Percentiles rank a stretch among this genome's conserved stretches.
Evolutionary conservation across 2,329 filamentous ascomycete genomes (phyloP).

Genomic region (Hansfordia pulvinata): DNA sequence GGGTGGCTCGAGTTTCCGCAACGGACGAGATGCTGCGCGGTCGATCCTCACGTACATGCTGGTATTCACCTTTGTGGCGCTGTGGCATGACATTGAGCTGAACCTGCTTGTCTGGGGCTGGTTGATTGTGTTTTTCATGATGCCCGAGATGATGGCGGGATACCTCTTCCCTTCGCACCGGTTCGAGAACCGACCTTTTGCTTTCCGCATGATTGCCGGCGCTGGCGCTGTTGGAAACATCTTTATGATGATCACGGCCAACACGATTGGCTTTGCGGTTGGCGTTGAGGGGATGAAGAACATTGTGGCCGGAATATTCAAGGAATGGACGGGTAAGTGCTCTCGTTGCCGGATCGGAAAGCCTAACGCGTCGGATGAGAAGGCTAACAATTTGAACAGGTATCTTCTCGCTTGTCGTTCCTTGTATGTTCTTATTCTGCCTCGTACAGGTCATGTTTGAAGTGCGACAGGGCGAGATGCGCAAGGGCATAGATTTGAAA

Average conservation of each 20-base stretch:
- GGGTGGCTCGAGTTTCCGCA: slow-evolving; percentile 50
- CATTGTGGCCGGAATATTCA: slow-evolving; percentile 62
- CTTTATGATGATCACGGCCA: slow-evolving; percentile 91
- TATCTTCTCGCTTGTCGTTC: slow-evolving; percentile 50
- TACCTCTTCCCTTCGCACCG: slow-evolving; percentile 58
- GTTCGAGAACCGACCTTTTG: slow-evolving; percentile 56
- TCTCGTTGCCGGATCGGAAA: too few relatives aligned
- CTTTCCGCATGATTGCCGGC: slow-evolving; percentile 70
- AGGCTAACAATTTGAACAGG: neutral
- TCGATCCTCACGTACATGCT: slow-evolving; percentile 64
- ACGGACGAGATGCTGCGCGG: slow-evolving; percentile 30
- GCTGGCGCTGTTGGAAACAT: slow-evolving; percentile 72
- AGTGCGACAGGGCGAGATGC: slow-evolving; percentile 69
- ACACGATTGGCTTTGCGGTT: slow-evolving; percentile 88
- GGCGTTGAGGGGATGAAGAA: slow-evolving; percentile 77
- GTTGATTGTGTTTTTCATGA: slow-evolving; percentile 86
- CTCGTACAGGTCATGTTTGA: slow-evolving; percentile 96
- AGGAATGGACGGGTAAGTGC: slow-evolving; percentile 54
- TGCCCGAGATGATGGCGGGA: slow-evolving; percentile 68
- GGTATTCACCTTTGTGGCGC: slow-evolving; percentile 91
- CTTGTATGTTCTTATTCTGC: slow-evolving; percentile 62
- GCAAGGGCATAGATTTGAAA: slow-evolving; percentile 70
- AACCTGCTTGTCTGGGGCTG: slow-evolving; percentile 90
- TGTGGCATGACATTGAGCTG: slow-evolving; percentile 96
- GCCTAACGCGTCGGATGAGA: slow-evolving; percentile 6